A percentile compares a stretch with the other conserved stretches of the same genome.
phyloP scores from a whole-genome alignment of 2,329 filamentous ascomycete species.

The Xylariaceae sp. region DNA sequence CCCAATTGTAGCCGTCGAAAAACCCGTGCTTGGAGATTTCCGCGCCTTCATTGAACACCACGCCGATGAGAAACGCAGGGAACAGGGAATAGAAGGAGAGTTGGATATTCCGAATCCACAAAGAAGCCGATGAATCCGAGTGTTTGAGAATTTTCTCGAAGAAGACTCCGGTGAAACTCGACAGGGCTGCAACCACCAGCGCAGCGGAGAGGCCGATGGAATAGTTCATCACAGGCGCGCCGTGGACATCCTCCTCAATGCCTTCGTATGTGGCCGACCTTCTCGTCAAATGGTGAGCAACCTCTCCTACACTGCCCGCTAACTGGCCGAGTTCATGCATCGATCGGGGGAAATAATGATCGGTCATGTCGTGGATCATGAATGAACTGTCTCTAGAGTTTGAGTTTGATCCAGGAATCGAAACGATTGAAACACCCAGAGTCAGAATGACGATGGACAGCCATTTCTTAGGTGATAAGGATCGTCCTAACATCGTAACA shows the following conservation, averaged over 20 bases:
- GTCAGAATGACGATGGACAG: constrained; percentile 75
- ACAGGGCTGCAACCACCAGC: constrained; percentile 72
- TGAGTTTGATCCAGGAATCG: constrained; percentile 63
- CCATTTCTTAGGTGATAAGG: constrained; percentile 74
- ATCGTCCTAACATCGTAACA: constrained; percentile 70
- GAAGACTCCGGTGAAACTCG: constrained; percentile 80
- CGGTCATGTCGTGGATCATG: constrained; percentile 60
- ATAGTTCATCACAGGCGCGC: constrained; percentile 64
- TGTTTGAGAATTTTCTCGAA: constrained; percentile 93
- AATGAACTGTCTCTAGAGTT: constrained; percentile 54
- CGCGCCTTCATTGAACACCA: constrained; percentile 82
- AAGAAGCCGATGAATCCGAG: constrained; percentile 67
- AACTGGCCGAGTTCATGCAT: constrained; percentile 72
- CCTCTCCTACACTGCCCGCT: constrained; percentile 49
- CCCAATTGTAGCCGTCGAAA: constrained; percentile 90
- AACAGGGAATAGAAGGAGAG: constrained; percentile 92
- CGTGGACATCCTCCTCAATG: constrained; percentile 65
- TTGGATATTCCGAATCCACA: constrained; percentile 95
- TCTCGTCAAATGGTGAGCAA: constrained; percentile 52
- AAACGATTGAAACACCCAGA: constrained; percentile 79
- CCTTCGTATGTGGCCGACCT: constrained; percentile 89
- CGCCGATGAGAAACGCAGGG: constrained; percentile 80
- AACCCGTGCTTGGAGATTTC: constrained; percentile 83
- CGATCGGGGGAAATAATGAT: constrained; percentile 73
- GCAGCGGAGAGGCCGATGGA: constrained; percentile 78